Evolutionary conservation across 2,329 filamentous ascomycete genomes (phyloP), one percentile per base, ranked within the genome.

Genomic region (Apiospora malaysiana): DNA sequence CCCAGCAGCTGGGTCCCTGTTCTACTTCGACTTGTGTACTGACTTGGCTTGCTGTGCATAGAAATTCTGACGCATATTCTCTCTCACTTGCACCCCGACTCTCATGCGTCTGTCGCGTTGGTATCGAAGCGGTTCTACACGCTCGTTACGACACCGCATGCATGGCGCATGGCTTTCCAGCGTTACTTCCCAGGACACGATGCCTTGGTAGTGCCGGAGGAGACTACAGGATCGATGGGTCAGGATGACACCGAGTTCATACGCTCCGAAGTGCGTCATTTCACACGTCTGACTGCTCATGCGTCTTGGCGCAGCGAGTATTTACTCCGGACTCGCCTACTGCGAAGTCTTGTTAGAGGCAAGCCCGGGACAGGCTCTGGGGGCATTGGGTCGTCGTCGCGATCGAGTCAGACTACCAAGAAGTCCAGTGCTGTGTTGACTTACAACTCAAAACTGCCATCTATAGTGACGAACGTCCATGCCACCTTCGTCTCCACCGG

Each of bases 241-340:
- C 81, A 84, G 32, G 83, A 89, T 46, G 80, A 82, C 65, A 81
- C 82, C 69, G 90, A 89, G 77, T 81, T 80, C 70, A 84, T 94
- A 63, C 88, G 89, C 40, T 92, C 92, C 0, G 93, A 96, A 78
- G 89, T 89, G 75, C 92, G 94, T 63, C 89, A 90, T 74, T 99
- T 98, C 78, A 90, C 93, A 21, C 90, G 95, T 59, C 86, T 99
- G 70, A 97, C 93, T 12, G 87, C 91, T 4, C 83, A 95, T 72
- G 93, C 94, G n/a, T 96, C 95, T 10, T 98, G 96, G 95, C 90
- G 95, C 75, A 98, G 94, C 81, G 96, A 99, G 81, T 99, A 98
- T 78, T 92, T 98, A 66, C 83, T 97, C 70, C 89, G 96, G 66
- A 98, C 94, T 1, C 89, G 94, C 66, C 87, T 98, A 68, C 84